These are phyloP conservation scores for Solanum clarkiae DNA, from an alignment of 257 asterid genomes.

Conservation along the genomic window DNA sequence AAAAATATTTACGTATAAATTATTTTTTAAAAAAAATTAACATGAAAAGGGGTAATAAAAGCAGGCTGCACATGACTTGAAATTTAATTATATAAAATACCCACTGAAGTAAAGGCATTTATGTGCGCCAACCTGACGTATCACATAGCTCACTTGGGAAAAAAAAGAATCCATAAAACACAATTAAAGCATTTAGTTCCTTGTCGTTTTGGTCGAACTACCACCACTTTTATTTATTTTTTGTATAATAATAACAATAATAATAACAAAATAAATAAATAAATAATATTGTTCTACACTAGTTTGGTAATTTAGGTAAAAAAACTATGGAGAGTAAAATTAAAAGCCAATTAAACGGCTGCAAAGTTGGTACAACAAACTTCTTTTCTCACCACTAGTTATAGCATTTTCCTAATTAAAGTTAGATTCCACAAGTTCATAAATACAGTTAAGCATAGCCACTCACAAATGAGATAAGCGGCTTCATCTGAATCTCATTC, in stretches of 20 bases:
- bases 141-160: not conserved
- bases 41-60: not conserved
- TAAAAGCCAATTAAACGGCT: not conserved
- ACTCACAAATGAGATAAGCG: not conserved
- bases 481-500: fast-evolving
- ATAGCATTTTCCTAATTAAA: not conserved
- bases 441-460: not conserved
- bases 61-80: not conserved
- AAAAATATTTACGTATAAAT: too few species aligned
- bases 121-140: not conserved
- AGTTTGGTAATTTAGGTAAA: not conserved
- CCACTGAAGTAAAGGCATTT: not conserved
- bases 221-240: not conserved
- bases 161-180: not conserved
- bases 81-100: not conserved
- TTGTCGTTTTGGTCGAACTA: not conserved
- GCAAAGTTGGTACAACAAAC: not conserved
- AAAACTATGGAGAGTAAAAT: not conserved
- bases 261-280: too few species aligned
- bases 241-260: too few species aligned
- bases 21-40: too few species aligned
- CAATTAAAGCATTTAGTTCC: not conserved
- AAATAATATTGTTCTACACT: not conserved
- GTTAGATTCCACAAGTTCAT: not conserved
- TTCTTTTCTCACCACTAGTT: not conserved